Percentiles rank a stretch among this genome's conserved stretches.
Conservation (phyloP, 2,329 filamentous ascomycete genomes). For the Orbilia ellipsospora region DNA sequence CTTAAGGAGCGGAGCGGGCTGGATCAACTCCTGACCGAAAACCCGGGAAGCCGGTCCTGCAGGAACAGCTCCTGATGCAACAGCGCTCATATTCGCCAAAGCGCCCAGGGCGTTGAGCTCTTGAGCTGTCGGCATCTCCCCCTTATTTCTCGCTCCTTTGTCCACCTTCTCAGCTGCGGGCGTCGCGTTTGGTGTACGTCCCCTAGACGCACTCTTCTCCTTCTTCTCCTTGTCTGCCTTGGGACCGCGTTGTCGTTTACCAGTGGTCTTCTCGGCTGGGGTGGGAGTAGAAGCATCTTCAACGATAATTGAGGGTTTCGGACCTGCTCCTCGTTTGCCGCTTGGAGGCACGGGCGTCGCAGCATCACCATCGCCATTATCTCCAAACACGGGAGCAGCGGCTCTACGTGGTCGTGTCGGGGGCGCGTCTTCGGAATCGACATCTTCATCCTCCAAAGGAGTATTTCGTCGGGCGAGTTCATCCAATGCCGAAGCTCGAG, state of each 20-base stretch:
- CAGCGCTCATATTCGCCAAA: slow-evolving; percentile 54
- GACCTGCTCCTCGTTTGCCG: slow-evolving; percentile 31
- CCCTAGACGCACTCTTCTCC: slow-evolving; percentile 55
- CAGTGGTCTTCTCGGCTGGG: slow-evolving; percentile 42
- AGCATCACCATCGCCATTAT: slow-evolving; percentile 53
- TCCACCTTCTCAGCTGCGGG: slow-evolving; percentile 35
- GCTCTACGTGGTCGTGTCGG: slow-evolving; percentile 66
- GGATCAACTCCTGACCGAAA: slow-evolving; percentile 40
- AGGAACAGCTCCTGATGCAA: not conserved
- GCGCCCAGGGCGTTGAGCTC: slow-evolving; percentile 53
- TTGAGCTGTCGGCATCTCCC: slow-evolving; percentile 33
- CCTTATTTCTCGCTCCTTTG: slow-evolving; percentile 40
- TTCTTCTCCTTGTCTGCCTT: slow-evolving; percentile 57
- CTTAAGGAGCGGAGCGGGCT: slow-evolving; percentile 35
- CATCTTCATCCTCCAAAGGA: slow-evolving; percentile 61
- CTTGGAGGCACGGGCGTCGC: slow-evolving; percentile 32
- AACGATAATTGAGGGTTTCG: slow-evolving; percentile 41
- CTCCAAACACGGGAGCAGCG: slow-evolving; percentile 61
- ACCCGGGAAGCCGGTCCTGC: slow-evolving; percentile 12
- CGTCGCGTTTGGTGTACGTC: slow-evolving; percentile 41
- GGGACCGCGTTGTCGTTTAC: slow-evolving; percentile 44
- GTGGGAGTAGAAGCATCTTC: slow-evolving; percentile 48
- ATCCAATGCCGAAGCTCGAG: slow-evolving; percentile 70
- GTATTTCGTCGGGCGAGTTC: slow-evolving; percentile 68
- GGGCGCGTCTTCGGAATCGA: slow-evolving; percentile 62